A percentile compares a stretch with the other conserved stretches of the same genome.
These are phyloP conservation scores for Saccharomyces eubayanus DNA, from an alignment of 805 yeast genomes.

Conservation along the genomic window DNA sequence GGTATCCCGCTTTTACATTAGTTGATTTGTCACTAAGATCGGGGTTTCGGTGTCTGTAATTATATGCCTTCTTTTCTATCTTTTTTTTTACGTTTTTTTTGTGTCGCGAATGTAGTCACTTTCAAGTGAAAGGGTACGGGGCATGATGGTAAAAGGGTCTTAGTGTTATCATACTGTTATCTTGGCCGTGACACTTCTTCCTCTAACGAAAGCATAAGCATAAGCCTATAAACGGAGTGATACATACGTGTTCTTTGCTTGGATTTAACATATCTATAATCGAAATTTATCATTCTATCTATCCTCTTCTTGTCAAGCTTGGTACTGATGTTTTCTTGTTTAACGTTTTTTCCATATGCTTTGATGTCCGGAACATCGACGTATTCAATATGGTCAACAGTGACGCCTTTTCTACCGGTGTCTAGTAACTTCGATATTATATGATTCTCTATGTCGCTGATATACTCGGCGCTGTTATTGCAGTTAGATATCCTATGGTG, in stretches of 20 bases:
- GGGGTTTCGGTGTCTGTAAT: background rate
- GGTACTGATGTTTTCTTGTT: constrained; percentile 1
- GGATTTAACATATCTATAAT: constrained; percentile 3
- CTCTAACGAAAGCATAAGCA: background rate
- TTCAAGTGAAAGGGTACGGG: background rate
- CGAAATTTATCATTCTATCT: constrained; percentile 11
- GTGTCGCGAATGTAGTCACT: background rate
- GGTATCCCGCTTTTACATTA: background rate
- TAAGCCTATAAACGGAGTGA: background rate
- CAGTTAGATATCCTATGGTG: background rate
- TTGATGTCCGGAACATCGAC: background rate
- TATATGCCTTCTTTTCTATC: background rate
- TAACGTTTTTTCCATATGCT: background rate
- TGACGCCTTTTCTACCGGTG: background rate
- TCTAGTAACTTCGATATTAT: constrained; percentile 4
- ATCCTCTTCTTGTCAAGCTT: constrained; percentile 7
- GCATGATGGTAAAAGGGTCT: background rate
- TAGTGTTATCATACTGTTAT: background rate
- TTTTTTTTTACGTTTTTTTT: background rate
- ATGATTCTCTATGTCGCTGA: constrained; percentile 4
- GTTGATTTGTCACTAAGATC: background rate
- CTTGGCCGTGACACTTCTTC: background rate
- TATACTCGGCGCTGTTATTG: constrained; percentile 5
- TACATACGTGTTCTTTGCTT: constrained; percentile 5
- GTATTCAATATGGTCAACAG: constrained; percentile 1